phyloP scores from a whole-genome alignment of 257 asterid species.

The Jacaranda copaia region DNA sequence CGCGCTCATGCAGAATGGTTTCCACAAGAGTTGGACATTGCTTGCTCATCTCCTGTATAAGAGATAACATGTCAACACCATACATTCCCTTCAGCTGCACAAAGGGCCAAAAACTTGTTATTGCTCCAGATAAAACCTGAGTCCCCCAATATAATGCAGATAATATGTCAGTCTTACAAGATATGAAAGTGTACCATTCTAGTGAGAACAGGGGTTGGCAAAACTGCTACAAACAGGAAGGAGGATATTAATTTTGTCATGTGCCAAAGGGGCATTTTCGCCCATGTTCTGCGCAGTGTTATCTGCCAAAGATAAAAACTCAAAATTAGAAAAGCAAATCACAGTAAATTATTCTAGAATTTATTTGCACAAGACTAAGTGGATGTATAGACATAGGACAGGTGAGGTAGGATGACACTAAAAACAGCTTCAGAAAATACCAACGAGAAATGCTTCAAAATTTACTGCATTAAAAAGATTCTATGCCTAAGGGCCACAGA shows the following conservation, averaged over 20 bases:
- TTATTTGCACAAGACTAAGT: background rate
- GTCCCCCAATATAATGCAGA: constrained; percentile 19
- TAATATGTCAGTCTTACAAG: constrained; percentile 9
- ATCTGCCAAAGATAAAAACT: constrained; percentile 49
- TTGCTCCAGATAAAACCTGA: constrained; percentile 14
- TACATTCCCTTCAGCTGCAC: constrained; percentile 96
- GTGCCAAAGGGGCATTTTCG: constrained; percentile 92
- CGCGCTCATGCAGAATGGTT: constrained; percentile 93
- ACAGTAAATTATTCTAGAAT: background rate
- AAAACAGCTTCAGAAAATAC: background rate
- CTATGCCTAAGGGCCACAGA: constrained; percentile 2
- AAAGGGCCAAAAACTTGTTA: constrained; percentile 35
- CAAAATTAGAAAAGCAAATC: constrained; percentile 23
- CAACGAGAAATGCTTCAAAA: constrained; percentile 2
- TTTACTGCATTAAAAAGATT: background rate
- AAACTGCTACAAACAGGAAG: constrained; percentile 81
- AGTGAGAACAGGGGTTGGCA: constrained; percentile 73
- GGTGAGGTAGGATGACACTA: background rate
- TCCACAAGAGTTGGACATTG: constrained; percentile 89
- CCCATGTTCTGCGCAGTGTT: constrained; percentile 91
- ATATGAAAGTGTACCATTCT: constrained; percentile 59
- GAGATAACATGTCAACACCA: constrained; percentile 88
- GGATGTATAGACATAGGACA: background rate
- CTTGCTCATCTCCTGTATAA: constrained; percentile 96
- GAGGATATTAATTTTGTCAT: constrained; percentile 73